A percentile compares a stretch with the other conserved stretches of the same genome.
phyloP scores from a whole-genome alignment of 352 stramenopile genomes.

The Globisporangium sylvaticum region DNA sequence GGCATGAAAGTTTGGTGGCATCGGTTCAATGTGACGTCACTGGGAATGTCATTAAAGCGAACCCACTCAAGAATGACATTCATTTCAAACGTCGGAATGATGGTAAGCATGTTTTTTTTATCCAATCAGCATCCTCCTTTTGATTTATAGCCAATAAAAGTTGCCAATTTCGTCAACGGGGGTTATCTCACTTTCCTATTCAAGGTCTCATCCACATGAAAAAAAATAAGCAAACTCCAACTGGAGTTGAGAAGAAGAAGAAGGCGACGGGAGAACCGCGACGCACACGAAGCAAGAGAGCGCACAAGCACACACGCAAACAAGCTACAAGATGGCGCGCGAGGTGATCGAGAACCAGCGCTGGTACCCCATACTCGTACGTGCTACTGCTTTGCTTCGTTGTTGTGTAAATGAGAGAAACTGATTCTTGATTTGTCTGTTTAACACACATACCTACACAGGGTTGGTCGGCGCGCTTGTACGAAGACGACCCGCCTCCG shows the following conservation, averaged over 20 bases:
- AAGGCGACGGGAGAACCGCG: not conserved
- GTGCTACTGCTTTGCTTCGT: slow-evolving; percentile 2
- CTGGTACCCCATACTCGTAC: slow-evolving; percentile 77
- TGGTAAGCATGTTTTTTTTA: not conserved
- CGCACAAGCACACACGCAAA: not conserved
- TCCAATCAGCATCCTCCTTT: not conserved
- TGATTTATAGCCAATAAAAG: not conserved
- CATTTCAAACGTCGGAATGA: not conserved
- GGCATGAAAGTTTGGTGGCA: not conserved
- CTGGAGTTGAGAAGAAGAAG: not conserved
- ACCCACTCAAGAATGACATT: not conserved
- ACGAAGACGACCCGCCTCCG: slow-evolving; percentile 63
- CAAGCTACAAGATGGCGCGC: slow-evolving; percentile 22
- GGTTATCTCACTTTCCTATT: not conserved
- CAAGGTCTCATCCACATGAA: not conserved
- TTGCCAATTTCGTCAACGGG: not conserved
- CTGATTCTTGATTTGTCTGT: not conserved
- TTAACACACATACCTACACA: slow-evolving; percentile 23
- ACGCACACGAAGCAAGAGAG: not conserved
- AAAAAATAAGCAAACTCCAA: not conserved
- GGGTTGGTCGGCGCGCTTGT: slow-evolving; percentile 70
- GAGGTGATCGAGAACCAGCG: slow-evolving; percentile 88
- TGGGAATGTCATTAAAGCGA: slow-evolving; percentile 7
- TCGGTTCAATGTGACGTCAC: not conserved
- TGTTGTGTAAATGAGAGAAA: too few species aligned